Percentiles rank a stretch among this genome's conserved stretches.
Evolutionary conservation across 495 filamentous ascomycete species (phyloP).

Genomic region (Hamigera avellanea): DNA sequence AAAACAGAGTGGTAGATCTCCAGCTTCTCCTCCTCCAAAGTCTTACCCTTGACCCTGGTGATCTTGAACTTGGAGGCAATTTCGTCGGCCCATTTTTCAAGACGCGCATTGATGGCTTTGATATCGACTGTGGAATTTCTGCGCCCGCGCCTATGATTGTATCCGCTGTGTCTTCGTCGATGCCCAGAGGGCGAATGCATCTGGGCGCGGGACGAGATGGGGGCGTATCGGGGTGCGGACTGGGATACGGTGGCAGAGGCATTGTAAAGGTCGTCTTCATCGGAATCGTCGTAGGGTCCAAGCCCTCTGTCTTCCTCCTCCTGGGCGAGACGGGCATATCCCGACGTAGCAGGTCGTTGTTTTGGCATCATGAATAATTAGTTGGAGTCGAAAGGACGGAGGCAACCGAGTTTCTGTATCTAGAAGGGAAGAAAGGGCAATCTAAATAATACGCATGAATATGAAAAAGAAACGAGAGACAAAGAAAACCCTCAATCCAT

Average conservation of each 20-base stretch:
- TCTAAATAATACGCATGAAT: background rate
- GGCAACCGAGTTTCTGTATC: background rate
- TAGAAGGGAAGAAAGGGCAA: background rate
- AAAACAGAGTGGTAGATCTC: slow-evolving; percentile 98
- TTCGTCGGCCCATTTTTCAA: slow-evolving; percentile 96
- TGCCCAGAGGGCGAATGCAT: slow-evolving; percentile 34
- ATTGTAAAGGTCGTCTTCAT: slow-evolving; percentile 48
- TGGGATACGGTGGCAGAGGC: slow-evolving; percentile 48
- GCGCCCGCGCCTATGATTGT: slow-evolving; percentile 40
- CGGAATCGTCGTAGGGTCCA: slow-evolving; percentile 55
- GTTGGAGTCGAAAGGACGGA: background rate
- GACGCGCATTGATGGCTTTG: slow-evolving; percentile 93
- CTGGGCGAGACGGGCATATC: slow-evolving; percentile 86
- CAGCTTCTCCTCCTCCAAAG: slow-evolving; percentile 68
- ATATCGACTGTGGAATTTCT: slow-evolving; percentile 92
- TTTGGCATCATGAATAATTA: slow-evolving; percentile 40
- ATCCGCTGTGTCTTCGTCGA: slow-evolving; percentile 34
- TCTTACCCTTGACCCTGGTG: slow-evolving; percentile 60
- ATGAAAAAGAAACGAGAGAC: background rate
- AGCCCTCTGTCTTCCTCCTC: slow-evolving; percentile 59
- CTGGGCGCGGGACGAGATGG: slow-evolving; percentile 40
- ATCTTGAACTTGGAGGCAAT: slow-evolving; percentile 97
- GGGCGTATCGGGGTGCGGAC: slow-evolving; percentile 58
- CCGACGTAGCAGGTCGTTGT: slow-evolving; percentile 64
- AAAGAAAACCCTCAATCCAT: background rate